Conservation (phyloP, 768 basidiomycete species). For the Fomitopsis pulvina region DNA sequence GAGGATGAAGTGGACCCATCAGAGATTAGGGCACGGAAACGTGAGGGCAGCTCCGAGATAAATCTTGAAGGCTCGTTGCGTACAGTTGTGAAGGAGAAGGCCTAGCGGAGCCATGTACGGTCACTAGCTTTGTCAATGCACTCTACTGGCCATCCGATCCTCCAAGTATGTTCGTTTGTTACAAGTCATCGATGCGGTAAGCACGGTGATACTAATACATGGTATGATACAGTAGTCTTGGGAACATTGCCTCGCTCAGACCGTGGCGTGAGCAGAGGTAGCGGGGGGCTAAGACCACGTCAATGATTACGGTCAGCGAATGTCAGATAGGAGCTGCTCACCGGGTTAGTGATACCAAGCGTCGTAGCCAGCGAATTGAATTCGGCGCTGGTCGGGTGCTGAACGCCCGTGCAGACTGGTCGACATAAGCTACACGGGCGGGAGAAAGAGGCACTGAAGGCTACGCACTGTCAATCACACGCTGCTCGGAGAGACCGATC, state of each 20-base stretch:
- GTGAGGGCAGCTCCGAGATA: too few species aligned
- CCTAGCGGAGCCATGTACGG: too few species aligned
- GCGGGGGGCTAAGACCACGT: slow-evolving; percentile 19
- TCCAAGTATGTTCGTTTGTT: neutral
- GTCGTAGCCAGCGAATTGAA: slow-evolving; percentile 23
- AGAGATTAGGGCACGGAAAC: too few species aligned
- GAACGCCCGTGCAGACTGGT: slow-evolving; percentile 22
- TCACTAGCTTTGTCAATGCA: too few species aligned
- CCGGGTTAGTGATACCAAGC: slow-evolving; percentile 20
- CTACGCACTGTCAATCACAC: slow-evolving; percentile 47
- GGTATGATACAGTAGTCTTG: too few species aligned
- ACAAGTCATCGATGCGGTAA: neutral
- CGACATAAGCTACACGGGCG: neutral
- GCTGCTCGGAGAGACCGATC: slow-evolving; percentile 37
- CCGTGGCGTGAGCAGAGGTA: slow-evolving; percentile 20
- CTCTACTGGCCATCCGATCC: neutral
- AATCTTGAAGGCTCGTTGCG: too few species aligned
- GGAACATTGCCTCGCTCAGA: neutral
- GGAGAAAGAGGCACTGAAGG: neutral
- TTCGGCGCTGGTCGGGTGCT: slow-evolving; percentile 18
- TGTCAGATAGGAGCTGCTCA: slow-evolving; percentile 3
- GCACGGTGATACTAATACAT: neutral
- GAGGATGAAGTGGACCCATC: too few species aligned
- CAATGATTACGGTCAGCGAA: neutral
- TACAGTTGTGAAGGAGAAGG: too few species aligned